Evolutionary conservation across 257 asterid species (phyloP).

Genomic region (Solanum clarkiae): DNA sequence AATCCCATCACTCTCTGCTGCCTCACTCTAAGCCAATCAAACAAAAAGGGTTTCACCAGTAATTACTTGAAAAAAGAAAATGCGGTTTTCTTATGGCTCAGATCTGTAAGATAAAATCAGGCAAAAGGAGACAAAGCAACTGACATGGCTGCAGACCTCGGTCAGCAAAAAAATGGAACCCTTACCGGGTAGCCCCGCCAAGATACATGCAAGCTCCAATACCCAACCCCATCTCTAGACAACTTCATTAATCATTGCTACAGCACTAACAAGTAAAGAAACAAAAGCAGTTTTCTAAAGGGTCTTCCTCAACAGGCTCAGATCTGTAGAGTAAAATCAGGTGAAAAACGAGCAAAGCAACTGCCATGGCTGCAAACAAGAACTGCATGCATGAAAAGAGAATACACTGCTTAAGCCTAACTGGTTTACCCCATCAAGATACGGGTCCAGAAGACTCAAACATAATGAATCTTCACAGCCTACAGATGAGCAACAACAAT

Average conservation of each 20-base stretch:
- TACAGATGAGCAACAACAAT: neutral
- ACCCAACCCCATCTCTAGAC: neutral
- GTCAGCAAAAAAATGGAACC: neutral
- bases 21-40: neutral
- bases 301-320: too few relatives aligned
- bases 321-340: too few relatives aligned
- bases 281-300: too few relatives aligned
- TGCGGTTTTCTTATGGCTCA: neutral
- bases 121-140: neutral
- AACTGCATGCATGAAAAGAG: neutral
- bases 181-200: neutral
- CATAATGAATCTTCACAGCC: neutral
- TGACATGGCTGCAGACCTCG: neutral
- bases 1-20: slow-evolving; percentile 3
- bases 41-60: neutral
- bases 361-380: neutral
- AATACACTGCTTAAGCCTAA: neutral
- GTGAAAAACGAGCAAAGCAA: too few relatives aligned
- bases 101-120: neutral
- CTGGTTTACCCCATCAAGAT: neutral
- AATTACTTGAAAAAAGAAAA: neutral
- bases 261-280: neutral
- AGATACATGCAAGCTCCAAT: neutral
- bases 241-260: neutral
- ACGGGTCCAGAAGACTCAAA: neutral